Evolutionary conservation across 495 filamentous ascomycete species (phyloP).

Genomic region (Penicillium parvum): DNA sequence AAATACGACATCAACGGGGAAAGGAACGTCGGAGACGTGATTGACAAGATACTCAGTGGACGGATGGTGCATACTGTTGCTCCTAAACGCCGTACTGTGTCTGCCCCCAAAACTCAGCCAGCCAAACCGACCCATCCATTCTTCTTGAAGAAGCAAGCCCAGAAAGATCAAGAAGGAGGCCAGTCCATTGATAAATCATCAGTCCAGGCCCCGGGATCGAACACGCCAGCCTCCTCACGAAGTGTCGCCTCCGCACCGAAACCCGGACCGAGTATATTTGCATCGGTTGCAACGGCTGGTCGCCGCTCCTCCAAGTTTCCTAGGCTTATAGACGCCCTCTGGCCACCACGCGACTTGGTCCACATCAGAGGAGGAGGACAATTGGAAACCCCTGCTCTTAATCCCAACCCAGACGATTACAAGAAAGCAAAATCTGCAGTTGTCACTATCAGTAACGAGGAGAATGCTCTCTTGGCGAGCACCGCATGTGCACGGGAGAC

Average conservation of each 20-base stretch:
- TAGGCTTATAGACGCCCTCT: slow-evolving; percentile 58
- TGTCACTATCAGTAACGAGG: slow-evolving; percentile 29
- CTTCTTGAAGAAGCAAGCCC: slow-evolving; percentile 50
- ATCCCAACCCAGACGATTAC: slow-evolving; percentile 7
- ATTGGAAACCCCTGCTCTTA: neutral
- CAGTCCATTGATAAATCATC: neutral
- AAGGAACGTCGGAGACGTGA: slow-evolving; percentile 37
- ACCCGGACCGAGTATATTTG: neutral
- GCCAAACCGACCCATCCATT: slow-evolving; percentile 76
- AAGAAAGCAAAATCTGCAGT: slow-evolving; percentile 38
- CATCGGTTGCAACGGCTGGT: slow-evolving; percentile 20
- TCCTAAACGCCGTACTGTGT: neutral
- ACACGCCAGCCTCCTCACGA: slow-evolving; percentile 20
- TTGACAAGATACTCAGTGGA: slow-evolving; percentile 49
- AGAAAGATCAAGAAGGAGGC: slow-evolving; percentile 7
- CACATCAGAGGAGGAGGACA: slow-evolving; percentile 45
- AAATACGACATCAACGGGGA: slow-evolving; percentile 36
- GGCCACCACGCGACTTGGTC: slow-evolving; percentile 62
- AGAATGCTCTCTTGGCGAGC: slow-evolving; percentile 29
- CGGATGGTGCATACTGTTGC: slow-evolving; percentile 4
- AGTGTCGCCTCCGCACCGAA: slow-evolving; percentile 6
- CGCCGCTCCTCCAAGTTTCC: slow-evolving; percentile 48
- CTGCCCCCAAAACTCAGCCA: slow-evolving; percentile 24
- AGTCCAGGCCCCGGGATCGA: neutral
- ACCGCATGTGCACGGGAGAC: slow-evolving; percentile 13